Evolutionary conservation across 164 flowering plant species (phyloP).

Genomic region (Berberis thunbergii): DNA sequence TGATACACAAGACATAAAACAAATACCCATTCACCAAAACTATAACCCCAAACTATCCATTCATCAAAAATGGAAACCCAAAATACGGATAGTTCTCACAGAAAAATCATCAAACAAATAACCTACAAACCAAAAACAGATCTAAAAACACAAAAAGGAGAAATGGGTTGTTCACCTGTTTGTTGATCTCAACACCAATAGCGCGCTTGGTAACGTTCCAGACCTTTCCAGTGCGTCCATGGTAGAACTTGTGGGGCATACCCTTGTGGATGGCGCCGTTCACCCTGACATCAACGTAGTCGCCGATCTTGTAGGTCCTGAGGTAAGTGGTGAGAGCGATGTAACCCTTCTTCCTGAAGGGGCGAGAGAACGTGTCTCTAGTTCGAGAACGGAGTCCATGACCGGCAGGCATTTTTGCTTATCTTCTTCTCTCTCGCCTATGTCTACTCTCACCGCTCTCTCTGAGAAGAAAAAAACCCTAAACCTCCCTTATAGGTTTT

Average conservation of each 20-base stretch:
- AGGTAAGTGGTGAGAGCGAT: constrained; percentile 25
- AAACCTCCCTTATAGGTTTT: too few relatives aligned
- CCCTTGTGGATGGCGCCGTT: constrained; percentile 38
- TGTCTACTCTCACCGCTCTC: too few relatives aligned
- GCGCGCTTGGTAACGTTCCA: constrained; percentile 36
- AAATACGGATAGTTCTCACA: too few relatives aligned
- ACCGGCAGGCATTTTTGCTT: constrained; percentile 25
- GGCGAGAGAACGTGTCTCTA: constrained; percentile 22
- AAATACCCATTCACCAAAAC: too few relatives aligned
- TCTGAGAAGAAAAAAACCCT: too few relatives aligned
- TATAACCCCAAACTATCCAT: too few relatives aligned
- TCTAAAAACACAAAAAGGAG: not conserved
- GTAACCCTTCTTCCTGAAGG: constrained; percentile 31
- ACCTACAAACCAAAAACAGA: not conserved
- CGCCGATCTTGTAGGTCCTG: constrained; percentile 23
- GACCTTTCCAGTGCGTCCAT: constrained; percentile 30
- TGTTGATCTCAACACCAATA: constrained; percentile 24
- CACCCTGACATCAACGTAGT: constrained; percentile 28
- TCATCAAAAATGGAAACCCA: too few relatives aligned
- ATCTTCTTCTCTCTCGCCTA: not conserved
- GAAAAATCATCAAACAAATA: not conserved
- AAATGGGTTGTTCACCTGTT: constrained; percentile 5
- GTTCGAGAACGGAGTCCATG: constrained; percentile 27
- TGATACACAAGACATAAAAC: too few relatives aligned
- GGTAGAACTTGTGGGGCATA: constrained; percentile 38